Base-by-base conservation (phyloP, 2,329 filamentous ascomycete genomes). In the Didymosphaeria variabile region DNA sequence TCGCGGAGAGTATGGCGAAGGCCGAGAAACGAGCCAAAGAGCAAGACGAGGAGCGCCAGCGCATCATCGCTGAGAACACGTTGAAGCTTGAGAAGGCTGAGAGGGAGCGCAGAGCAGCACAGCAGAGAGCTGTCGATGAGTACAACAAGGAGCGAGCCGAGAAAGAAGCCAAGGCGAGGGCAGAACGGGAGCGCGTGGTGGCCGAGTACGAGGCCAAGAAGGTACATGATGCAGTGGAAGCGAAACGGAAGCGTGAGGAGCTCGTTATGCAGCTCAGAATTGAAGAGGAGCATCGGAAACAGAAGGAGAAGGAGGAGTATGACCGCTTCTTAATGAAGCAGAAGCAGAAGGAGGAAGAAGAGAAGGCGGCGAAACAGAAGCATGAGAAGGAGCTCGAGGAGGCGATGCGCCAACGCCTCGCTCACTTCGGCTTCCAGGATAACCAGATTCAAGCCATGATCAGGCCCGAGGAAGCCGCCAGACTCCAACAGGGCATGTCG, bases 381-480 rank as follows among this genome's bases (percentile, higher is more conserved):
- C 70, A 75, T 58, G 77, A 82, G 55, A 77, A 77, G 58, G 74
- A 78, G 58, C 67, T 84, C n/a, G 80, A 83, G 52, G 74, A 77
- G 17, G 72, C 76, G 38, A 83, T 84, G 81, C 77, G 79, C 59
- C 79, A 80, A 60, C 75, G 79, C 5, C 74, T 84, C 3, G 70
- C 76, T 29, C 76, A 80, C 56, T 77, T 80, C 17, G 82, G 82
- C 50, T 83, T 81, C 65, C 78, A 82, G 45, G 77, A 82, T 54
- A 79, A 80, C 60, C 80, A 82, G 61, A 84, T 84, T 62, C 79
- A 84, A 47, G 78, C 77, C 38, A 80, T 84, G 66, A 75, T 84
- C 50, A 78, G 82, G 59, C 80, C 82, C 15, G 80, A 83, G 65
- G 81, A 82, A 66, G 74, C 73, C 36, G 75, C 77, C 61, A 75